Evolutionary conservation across 2,329 filamentous ascomycete species (phyloP).

Genomic region (Curvularia verruculosa): DNA sequence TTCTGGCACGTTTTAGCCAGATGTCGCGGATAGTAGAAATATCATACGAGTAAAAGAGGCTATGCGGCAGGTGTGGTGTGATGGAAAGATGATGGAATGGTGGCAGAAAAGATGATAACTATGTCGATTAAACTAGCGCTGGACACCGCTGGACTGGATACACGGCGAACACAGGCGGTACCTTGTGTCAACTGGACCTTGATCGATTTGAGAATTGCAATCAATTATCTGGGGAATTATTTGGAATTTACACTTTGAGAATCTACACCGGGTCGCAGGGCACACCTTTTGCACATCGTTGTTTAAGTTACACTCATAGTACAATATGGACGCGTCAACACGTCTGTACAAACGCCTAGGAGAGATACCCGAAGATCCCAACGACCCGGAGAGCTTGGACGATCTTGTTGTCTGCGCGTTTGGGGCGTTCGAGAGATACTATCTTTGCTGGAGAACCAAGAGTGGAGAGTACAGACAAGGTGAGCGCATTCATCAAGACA

Average conservation of each 20-base stretch:
- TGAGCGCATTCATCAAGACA: slow-evolving; percentile 12
- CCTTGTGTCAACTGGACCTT: background rate
- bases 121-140: background rate
- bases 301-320: background rate
- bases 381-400: slow-evolving; percentile 44
- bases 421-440: slow-evolving; percentile 50
- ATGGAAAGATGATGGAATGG: slow-evolving; percentile 7
- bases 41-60: slow-evolving; percentile 19
- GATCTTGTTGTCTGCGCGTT: slow-evolving; percentile 49
- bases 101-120: background rate
- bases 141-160: background rate
- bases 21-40: slow-evolving; percentile 8
- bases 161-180: background rate
- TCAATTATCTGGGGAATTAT: background rate
- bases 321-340: slow-evolving; percentile 38
- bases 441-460: slow-evolving; percentile 49
- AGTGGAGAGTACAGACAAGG: slow-evolving; percentile 47
- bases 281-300: background rate
- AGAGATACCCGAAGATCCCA: slow-evolving; percentile 40
- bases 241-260: background rate
- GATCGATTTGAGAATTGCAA: background rate
- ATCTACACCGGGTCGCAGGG: background rate
- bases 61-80: slow-evolving; percentile 4
- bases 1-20: slow-evolving; percentile 17
- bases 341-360: slow-evolving; percentile 42